Evolutionary conservation across 352 stramenopile genomes (phyloP).

Genomic region (Phytopythium cucurbitacearum): DNA sequence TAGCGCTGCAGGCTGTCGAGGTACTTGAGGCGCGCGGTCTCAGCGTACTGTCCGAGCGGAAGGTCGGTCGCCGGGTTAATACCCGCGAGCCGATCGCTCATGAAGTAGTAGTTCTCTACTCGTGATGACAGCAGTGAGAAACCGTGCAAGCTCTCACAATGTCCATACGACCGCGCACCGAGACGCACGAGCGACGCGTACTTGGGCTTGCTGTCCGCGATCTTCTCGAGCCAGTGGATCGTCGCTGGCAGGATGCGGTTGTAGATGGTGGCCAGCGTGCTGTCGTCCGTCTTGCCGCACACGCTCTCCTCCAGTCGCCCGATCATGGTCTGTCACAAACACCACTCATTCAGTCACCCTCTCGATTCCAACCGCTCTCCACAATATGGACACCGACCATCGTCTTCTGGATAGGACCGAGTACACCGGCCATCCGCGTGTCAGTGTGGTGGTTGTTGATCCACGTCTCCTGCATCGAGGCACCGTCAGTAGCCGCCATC

Average conservation of each 20-base stretch:
- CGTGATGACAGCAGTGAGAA: background rate
- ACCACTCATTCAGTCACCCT: background rate
- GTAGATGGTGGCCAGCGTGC: constrained; percentile 58
- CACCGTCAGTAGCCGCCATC: background rate
- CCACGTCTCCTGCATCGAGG: constrained; percentile 45
- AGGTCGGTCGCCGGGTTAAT: constrained; percentile 45
- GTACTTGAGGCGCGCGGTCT: constrained; percentile 35
- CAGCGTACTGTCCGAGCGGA: constrained; percentile 49
- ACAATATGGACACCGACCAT: constrained; percentile 19
- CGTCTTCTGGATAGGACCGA: constrained; percentile 62
- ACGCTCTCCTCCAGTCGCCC: constrained; percentile 57
- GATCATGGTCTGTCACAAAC: constrained; percentile 40
- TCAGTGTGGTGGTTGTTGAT: constrained; percentile 62
- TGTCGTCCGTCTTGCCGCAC: constrained; percentile 48
- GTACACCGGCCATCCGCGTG: constrained; percentile 66
- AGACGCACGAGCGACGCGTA: constrained; percentile 57
- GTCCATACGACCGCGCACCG: constrained; percentile 19
- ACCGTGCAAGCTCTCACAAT: background rate
- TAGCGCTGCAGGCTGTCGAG: constrained; percentile 40
- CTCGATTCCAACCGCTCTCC: background rate
- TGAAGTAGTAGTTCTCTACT: constrained; percentile 65
- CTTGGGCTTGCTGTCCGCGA: constrained; percentile 61
- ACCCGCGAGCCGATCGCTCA: constrained; percentile 41
- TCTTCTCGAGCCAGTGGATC: constrained; percentile 68
- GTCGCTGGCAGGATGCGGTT: constrained; percentile 54